Evolutionary conservation across 2,329 filamentous ascomycete species (phyloP).

Genomic region (Aphanocladium album): DNA sequence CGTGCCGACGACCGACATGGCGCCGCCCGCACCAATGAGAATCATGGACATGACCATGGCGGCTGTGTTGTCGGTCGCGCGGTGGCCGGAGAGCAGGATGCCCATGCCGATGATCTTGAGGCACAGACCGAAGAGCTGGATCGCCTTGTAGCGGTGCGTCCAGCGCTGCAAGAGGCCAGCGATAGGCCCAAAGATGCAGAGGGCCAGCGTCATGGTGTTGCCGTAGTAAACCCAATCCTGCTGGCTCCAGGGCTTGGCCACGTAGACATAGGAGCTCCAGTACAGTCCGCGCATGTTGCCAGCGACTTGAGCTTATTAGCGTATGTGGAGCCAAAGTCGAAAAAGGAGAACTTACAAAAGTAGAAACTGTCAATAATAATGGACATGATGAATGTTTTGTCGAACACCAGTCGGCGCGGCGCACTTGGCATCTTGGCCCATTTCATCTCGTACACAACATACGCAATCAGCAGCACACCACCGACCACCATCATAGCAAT

Average conservation of each 20-base stretch:
- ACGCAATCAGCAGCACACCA: conserved; percentile 28
- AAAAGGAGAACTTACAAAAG: conserved; percentile 17
- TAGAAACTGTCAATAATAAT: conserved; percentile 27
- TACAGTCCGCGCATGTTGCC: conserved; percentile 27
- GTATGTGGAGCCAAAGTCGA: neutral
- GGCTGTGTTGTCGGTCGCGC: conserved; percentile 28
- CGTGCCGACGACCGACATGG: conserved; percentile 34
- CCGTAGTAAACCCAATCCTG: conserved; percentile 38
- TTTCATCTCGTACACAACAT: conserved; percentile 30
- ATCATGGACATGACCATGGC: conserved; percentile 30
- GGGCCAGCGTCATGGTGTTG: conserved; percentile 33
- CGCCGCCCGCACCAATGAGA: conserved; percentile 32
- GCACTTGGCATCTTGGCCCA: conserved; percentile 23
- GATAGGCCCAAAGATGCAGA: conserved; percentile 32
- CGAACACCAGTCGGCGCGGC: conserved; percentile 23
- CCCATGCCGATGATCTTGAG: conserved; percentile 26
- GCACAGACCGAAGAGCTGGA: conserved; percentile 34
- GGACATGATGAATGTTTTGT: conserved; percentile 27
- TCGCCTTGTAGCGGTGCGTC: conserved; percentile 37
- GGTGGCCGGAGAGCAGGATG: conserved; percentile 25
- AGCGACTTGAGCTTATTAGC: conserved; percentile 18
- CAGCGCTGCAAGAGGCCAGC: conserved; percentile 30
- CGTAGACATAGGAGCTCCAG: conserved; percentile 30
- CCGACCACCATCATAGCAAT: conserved; percentile 39
- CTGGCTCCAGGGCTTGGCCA: conserved; percentile 37